Conservation (phyloP, 2,329 filamentous ascomycete genomes). For the Penicillium frequentans region DNA sequence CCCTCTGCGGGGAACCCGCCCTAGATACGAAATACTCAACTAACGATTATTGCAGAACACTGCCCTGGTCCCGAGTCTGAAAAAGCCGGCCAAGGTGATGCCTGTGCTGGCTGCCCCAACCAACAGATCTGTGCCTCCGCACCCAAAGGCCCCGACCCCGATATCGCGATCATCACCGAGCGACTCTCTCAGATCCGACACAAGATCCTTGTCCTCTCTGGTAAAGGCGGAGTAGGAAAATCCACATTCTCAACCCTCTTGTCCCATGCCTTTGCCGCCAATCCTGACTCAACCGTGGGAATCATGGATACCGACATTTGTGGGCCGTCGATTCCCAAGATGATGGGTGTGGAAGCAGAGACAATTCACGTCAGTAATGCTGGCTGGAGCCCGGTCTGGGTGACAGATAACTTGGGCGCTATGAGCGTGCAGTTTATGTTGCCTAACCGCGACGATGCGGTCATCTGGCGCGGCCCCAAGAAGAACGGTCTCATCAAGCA, state of each 20-base stretch:
- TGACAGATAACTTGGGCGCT: conserved; percentile 86
- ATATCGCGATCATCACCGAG: conserved; percentile 82
- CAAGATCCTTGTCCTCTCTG: conserved; percentile 89
- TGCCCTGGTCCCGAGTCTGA: conserved; percentile 75
- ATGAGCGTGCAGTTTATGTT: conserved; percentile 99
- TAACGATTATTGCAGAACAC: conserved; percentile 60
- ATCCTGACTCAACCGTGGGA: conserved; percentile 76
- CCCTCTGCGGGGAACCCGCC: not conserved
- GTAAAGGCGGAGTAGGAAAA: conserved; percentile 96
- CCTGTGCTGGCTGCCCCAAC: conserved; percentile 93
- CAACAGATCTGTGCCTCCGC: conserved; percentile 92
- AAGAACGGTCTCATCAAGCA: conserved; percentile 99
- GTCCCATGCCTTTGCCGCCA: conserved; percentile 82
- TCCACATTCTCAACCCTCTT: conserved; percentile 89
- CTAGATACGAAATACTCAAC: not conserved
- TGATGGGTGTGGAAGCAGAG: conserved; percentile 95
- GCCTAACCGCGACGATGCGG: conserved; percentile 86
- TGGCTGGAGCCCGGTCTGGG: conserved; percentile 95
- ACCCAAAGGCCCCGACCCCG: conserved; percentile 92
- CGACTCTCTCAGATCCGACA: conserved; percentile 80
- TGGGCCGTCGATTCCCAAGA: conserved; percentile 93
- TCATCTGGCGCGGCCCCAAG: conserved; percentile 97
- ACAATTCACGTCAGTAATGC: conserved; percentile 86
- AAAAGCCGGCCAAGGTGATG: conserved; percentile 65
- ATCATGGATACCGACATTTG: conserved; percentile 99